Evolutionary conservation across 176 grass and related monocot species (phyloP), one percentile per base, ranked within the genome.

Genomic region (Bonia amplexicaulis): DNA sequence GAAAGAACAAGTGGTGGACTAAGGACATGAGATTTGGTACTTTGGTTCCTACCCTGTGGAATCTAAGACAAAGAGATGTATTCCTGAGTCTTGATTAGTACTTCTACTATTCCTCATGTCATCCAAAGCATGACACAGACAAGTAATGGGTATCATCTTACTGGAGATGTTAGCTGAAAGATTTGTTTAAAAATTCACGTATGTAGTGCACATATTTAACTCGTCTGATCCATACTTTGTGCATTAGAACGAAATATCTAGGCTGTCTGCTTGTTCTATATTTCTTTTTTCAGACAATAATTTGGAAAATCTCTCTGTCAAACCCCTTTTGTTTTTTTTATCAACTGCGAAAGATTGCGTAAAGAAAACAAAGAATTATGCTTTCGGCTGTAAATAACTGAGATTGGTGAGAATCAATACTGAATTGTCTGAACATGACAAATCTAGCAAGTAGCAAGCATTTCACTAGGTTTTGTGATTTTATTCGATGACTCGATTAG

Each of bases 101-200:
- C 17, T 46, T 45, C 16, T 63, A 81, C 82, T 76, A 51, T 90
- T 90, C 65, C 71, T 82, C 22, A 82, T 85, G 64, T 77, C 77
- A 86, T 64, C 52, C 66, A 64, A 77, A 82, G 71, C 64, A 82
- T 82, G 78, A 77, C 71, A 85, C 6, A 23, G 53, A 70, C 51
- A 48, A 64, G 64, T 19, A 20, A 82, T 65, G 8, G 52, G 44
- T 45, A 82, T 75, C 41, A 85, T 76, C 53, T 81, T 80, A 35
- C 42, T 23, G 3, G 6, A 74, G 71, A 82, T 35, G 8, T 60
- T 61, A 26, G 25, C 49, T 77, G 13, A 63, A 69, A 62, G 1
- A 41, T 80, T 53, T 63, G 41, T 22, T 53, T 68, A 51, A 64
- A 45, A 23, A 20, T 15, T 82, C 69, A 83, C 27, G 26, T 19